A percentile compares a stretch with the other conserved stretches of the same genome.
phyloP scores from a whole-genome alignment of 768 basidiomycete species.

The Gymnopilus dilepis region DNA sequence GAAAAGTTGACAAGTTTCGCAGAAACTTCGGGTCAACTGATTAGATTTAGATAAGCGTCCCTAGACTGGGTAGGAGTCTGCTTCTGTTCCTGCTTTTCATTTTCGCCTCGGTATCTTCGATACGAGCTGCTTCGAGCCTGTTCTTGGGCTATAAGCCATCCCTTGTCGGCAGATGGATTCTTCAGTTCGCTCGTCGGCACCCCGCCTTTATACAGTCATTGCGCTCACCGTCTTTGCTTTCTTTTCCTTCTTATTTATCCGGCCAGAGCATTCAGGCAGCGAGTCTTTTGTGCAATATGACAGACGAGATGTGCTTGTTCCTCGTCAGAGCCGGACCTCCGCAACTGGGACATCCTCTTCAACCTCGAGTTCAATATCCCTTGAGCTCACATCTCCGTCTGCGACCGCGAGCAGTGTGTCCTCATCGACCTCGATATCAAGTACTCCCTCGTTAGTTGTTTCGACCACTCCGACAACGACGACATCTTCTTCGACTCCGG shows the following conservation, averaged over 20 bases:
- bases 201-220: slow-evolving; percentile 23
- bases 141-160: slow-evolving; percentile 4
- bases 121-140: slow-evolving; percentile 4
- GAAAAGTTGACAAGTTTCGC: not conserved
- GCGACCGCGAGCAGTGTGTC: slow-evolving; percentile 9
- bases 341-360: slow-evolving; percentile 6
- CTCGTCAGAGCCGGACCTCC: slow-evolving; percentile 10
- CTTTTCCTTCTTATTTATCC: slow-evolving; percentile 17
- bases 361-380: no score
- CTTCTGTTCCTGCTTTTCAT: slow-evolving; percentile 6
- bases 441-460: no score
- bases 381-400: no score
- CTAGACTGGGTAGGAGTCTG: not conserved
- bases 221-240: slow-evolving; percentile 23
- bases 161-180: slow-evolving; percentile 24
- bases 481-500: slow-evolving; percentile 2
- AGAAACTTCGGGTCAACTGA: not conserved
- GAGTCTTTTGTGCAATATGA: slow-evolving; percentile 10
- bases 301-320: slow-evolving; percentile 13
- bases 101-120: slow-evolving; percentile 11
- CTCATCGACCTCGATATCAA: not conserved
- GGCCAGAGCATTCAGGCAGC: slow-evolving; percentile 8
- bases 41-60: not conserved
- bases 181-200: slow-evolving; percentile 22
- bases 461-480: slow-evolving; percentile 5